Conservation (phyloP, 2,329 filamentous ascomycete species). For the Aspergillus awamori region DNA sequence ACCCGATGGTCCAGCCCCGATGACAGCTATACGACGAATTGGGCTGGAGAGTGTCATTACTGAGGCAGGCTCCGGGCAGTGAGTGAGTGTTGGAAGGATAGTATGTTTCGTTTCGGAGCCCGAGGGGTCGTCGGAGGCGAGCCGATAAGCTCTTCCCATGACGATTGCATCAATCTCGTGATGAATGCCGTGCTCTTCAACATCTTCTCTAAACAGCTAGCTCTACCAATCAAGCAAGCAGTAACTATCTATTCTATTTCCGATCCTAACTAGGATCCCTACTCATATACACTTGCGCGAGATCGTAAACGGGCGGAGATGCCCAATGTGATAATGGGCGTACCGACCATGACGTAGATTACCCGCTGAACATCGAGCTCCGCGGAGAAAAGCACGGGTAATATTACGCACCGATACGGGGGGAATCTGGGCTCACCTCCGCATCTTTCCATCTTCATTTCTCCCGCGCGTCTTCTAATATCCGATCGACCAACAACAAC, state of each 20-base stretch:
- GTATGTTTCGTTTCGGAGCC: background rate
- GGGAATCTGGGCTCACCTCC: slow-evolving; percentile 2
- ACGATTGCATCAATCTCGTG: background rate
- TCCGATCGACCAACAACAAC: background rate
- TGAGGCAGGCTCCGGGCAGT: background rate
- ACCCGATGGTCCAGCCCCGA: slow-evolving; percentile 82
- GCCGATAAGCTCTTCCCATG: background rate
- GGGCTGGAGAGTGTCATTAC: slow-evolving; percentile 27
- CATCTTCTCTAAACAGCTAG: background rate
- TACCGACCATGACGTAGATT: slow-evolving; percentile 2
- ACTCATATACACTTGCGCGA: background rate
- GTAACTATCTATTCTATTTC: too few relatives aligned
- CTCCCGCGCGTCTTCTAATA: background rate
- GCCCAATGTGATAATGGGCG: background rate
- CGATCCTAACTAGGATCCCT: background rate
- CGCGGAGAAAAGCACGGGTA: slow-evolving; percentile 8
- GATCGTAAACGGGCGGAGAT: background rate
- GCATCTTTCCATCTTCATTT: slow-evolving; percentile 7
- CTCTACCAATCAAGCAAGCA: too few relatives aligned
- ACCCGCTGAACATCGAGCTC: background rate
- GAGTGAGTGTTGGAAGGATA: background rate
- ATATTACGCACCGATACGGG: slow-evolving; percentile 20
- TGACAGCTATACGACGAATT: slow-evolving; percentile 64
- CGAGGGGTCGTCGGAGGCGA: background rate
- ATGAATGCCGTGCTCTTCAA: background rate